Conservation (phyloP, 352 stramenopile species). For the Pythium brassicae region DNA sequence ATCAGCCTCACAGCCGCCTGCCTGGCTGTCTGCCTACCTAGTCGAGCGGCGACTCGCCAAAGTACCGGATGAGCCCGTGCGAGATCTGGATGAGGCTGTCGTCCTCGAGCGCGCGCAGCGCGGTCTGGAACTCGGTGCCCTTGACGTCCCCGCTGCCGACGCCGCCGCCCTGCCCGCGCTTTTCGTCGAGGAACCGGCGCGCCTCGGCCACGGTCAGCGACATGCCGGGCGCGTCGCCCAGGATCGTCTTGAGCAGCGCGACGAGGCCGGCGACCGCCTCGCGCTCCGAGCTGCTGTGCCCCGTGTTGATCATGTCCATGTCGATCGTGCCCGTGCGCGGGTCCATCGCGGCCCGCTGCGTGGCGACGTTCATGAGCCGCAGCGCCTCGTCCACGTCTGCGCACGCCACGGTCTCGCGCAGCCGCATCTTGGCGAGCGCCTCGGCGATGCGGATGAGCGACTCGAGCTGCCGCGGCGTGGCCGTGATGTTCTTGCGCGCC, state of each 20-base stretch:
- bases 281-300: constrained; percentile 87
- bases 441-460: constrained; percentile 98
- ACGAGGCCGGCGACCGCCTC: constrained; percentile 68
- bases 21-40: too few species aligned
- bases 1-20: too few species aligned
- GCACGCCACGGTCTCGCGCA: constrained; percentile 60
- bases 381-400: constrained; percentile 94
- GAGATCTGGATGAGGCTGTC: constrained; percentile 92
- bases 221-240: constrained; percentile 50
- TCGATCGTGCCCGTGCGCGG: constrained; percentile 98
- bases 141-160: constrained; percentile 57
- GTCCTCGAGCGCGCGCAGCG: constrained; percentile 86
- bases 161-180: constrained; percentile 38
- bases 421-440: constrained; percentile 93
- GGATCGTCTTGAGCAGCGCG: constrained; percentile 45
- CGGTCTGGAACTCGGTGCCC: constrained; percentile 85
- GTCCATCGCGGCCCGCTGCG: constrained; percentile 96
- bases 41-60: constrained; percentile 33
- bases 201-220: constrained; percentile 86
- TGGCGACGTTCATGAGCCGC: constrained; percentile 97
- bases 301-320: constrained; percentile 99
- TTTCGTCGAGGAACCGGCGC: constrained; percentile 81
- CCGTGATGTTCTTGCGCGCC: constrained; percentile 93
- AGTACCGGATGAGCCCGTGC: constrained; percentile 80
- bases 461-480: constrained; percentile 97